Percentiles rank a stretch among this genome's conserved stretches.
Conservation (phyloP, 495 filamentous ascomycete species). For the Penicillium psychrofluorescens region DNA sequence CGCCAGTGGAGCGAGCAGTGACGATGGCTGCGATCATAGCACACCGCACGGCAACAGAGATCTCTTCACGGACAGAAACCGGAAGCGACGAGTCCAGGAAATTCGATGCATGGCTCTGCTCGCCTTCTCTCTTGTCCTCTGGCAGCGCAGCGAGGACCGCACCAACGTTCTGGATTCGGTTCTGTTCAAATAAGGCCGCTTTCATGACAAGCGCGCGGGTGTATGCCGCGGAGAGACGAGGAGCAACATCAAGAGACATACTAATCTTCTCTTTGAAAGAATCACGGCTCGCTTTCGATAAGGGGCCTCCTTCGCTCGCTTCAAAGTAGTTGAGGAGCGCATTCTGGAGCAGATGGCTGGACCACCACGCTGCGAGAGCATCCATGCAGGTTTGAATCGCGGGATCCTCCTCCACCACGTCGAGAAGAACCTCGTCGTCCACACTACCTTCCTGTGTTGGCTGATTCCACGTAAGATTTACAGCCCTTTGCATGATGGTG, state of each 20-base stretch:
- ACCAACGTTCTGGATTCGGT: slow-evolving; percentile 39
- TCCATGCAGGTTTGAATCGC: slow-evolving; percentile 85
- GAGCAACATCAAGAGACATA: slow-evolving; percentile 67
- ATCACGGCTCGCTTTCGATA: slow-evolving; percentile 32
- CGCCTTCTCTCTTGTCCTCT: slow-evolving; percentile 28
- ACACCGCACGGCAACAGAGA: slow-evolving; percentile 65
- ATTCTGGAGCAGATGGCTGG: slow-evolving; percentile 64
- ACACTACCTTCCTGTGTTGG: slow-evolving; percentile 58
- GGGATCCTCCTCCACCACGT: slow-evolving; percentile 77
- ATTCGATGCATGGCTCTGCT: slow-evolving; percentile 24
- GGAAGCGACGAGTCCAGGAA: slow-evolving; percentile 42
- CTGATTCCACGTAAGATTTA: slow-evolving; percentile 86
- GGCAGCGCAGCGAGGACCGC: slow-evolving; percentile 44
- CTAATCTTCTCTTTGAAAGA: slow-evolving; percentile 51
- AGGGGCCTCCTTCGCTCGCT: slow-evolving; percentile 31
- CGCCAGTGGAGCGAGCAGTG: slow-evolving; percentile 26
- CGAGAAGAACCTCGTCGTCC: slow-evolving; percentile 62
- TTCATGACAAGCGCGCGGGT: slow-evolving; percentile 70
- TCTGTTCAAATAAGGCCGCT: slow-evolving; percentile 38
- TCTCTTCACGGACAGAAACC: slow-evolving; percentile 51
- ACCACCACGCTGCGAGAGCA: slow-evolving; percentile 87
- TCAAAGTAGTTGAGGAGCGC: slow-evolving; percentile 58
- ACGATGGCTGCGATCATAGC: slow-evolving; percentile 74
- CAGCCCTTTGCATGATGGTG: slow-evolving; percentile 73
- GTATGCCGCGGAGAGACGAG: slow-evolving; percentile 68